These are phyloP conservation scores for Acer negundo DNA, from an alignment of 345 rosid species.

Conservation along the genomic window DNA sequence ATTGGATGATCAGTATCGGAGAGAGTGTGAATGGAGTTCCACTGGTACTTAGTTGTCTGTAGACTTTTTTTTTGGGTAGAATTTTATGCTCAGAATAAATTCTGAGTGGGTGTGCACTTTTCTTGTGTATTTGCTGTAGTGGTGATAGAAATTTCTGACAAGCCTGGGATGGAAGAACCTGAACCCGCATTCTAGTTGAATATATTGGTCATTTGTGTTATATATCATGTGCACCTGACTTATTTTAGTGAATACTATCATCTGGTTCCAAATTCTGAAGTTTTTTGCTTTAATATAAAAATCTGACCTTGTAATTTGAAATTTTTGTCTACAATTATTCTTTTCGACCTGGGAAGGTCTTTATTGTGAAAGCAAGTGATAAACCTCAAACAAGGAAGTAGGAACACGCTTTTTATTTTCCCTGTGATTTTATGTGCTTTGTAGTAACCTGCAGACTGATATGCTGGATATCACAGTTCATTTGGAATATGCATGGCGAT, in stretches of 20 bases:
- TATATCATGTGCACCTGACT: neutral
- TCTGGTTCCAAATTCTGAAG: neutral
- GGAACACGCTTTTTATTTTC: neutral
- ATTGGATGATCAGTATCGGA: conserved; percentile 77
- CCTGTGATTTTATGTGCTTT: neutral
- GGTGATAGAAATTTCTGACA: conserved; percentile 97
- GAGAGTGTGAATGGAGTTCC: conserved; percentile 89
- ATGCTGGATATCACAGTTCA: conserved; percentile 50
- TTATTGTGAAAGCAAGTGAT: neutral
- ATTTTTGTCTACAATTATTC: neutral
- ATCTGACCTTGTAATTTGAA: neutral
- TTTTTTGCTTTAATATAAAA: neutral
- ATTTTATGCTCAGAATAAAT: neutral
- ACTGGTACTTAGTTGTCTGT: conserved; percentile 55
- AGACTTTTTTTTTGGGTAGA: neutral
- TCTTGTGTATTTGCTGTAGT: conserved; percentile 39
- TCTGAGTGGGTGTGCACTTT: conserved; percentile 16
- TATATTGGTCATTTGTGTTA: neutral
- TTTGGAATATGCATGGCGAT: conserved; percentile 96
- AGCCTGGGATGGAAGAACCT: conserved; percentile 78
- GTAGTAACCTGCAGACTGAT: conserved; percentile 16
- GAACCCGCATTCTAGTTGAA: conserved; percentile 96
- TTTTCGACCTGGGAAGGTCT: neutral
- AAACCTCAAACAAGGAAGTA: neutral
- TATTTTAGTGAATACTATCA: neutral